phyloP scores from a whole-genome alignment of 495 filamentous ascomycete genomes.

The Penicillium riverlandense region DNA sequence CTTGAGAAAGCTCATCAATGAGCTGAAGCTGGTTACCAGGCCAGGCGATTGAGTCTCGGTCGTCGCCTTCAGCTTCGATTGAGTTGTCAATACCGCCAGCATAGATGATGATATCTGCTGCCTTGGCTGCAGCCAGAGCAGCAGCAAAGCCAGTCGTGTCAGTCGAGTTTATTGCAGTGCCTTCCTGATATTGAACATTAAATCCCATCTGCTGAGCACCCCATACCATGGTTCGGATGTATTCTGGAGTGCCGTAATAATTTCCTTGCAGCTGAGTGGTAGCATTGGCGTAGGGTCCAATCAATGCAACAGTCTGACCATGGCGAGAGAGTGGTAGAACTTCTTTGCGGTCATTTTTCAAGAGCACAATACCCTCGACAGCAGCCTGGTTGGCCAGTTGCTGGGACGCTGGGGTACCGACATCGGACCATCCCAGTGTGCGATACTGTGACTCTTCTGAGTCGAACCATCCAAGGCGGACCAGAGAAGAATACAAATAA shows the following conservation, averaged over 20 bases:
- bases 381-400: conserved; percentile 54
- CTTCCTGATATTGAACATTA: conserved; percentile 38
- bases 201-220: conserved; percentile 35
- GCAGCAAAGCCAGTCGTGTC: conserved; percentile 30
- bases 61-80: conserved; percentile 47
- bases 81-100: conserved; percentile 51
- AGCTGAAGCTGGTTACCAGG: conserved; percentile 49
- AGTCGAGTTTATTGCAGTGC: conserved; percentile 35
- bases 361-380: conserved; percentile 49
- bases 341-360: conserved; percentile 50
- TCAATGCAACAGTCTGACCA: conserved; percentile 41
- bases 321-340: conserved; percentile 38
- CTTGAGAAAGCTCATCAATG: conserved; percentile 40
- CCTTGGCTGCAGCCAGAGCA: conserved; percentile 40
- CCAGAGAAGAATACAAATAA: conserved; percentile 48
- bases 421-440: conserved; percentile 43
- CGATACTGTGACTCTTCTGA: conserved; percentile 38
- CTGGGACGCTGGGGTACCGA: conserved; percentile 42
- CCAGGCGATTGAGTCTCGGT: conserved; percentile 54
- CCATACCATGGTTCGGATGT: conserved; percentile 47
- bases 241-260: conserved; percentile 50
- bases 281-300: conserved; percentile 54
- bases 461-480: conserved; percentile 56
- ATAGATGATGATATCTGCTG: conserved; percentile 50
- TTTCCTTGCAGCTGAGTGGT: conserved; percentile 56